These are phyloP conservation scores for Brassica hybrid DNA, from an alignment of 441 rosid species.

Conservation along the genomic window DNA sequence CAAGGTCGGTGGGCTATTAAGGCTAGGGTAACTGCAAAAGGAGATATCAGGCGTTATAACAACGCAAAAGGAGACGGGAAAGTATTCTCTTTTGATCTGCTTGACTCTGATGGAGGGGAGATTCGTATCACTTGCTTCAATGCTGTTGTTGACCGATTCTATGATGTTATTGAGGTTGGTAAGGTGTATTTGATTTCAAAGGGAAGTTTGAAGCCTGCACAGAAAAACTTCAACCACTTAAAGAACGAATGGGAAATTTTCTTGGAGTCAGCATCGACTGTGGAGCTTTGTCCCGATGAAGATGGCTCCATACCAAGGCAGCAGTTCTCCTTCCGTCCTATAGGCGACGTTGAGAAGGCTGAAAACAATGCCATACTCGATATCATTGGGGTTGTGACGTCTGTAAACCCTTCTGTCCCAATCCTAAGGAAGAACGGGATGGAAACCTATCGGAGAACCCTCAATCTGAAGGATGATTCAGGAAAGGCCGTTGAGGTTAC, in stretches of 20 bases:
- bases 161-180: slow-evolving; percentile 71
- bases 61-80: slow-evolving; percentile 92
- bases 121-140: slow-evolving; percentile 85
- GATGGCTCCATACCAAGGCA: slow-evolving; percentile 81
- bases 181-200: slow-evolving; percentile 83
- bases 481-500: slow-evolving; percentile 76
- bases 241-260: slow-evolving; percentile 84
- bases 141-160: slow-evolving; percentile 75
- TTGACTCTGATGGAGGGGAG: slow-evolving; percentile 88
- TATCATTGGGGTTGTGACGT: slow-evolving; percentile 69
- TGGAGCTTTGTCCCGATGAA: slow-evolving; percentile 73
- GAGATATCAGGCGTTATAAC: slow-evolving; percentile 79
- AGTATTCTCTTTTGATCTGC: slow-evolving; percentile 86
- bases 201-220: slow-evolving; percentile 88
- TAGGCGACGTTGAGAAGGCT: slow-evolving; percentile 70
- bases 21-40: slow-evolving; percentile 89
- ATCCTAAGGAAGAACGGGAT: slow-evolving; percentile 84
- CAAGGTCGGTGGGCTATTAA: slow-evolving; percentile 95
- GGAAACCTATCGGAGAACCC: slow-evolving; percentile 85
- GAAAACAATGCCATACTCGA: slow-evolving; percentile 73
- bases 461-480: slow-evolving; percentile 77
- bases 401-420: slow-evolving; percentile 73
- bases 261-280: slow-evolving; percentile 73
- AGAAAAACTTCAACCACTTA: slow-evolving; percentile 83
- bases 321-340: slow-evolving; percentile 75